Evolutionary conservation across 352 stramenopile species (phyloP).

Genomic region (Phytophthora nicotianae): DNA sequence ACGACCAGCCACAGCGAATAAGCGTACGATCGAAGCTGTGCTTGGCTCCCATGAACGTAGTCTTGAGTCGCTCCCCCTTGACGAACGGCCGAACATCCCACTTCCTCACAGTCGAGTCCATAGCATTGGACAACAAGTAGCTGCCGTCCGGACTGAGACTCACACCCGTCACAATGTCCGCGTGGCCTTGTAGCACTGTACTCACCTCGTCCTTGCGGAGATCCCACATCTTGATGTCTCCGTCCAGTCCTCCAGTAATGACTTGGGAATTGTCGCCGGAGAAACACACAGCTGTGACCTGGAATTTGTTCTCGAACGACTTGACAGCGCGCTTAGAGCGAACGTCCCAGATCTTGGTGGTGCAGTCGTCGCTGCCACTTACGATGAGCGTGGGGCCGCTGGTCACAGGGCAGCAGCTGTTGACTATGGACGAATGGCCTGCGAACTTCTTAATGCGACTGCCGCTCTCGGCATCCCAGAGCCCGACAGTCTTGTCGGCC

Average conservation of each 20-base stretch:
- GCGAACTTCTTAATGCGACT: slow-evolving; percentile 82
- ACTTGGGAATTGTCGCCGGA: slow-evolving; percentile 86
- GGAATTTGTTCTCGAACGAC: slow-evolving; percentile 88
- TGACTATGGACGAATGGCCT: slow-evolving; percentile 89
- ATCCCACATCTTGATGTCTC: slow-evolving; percentile 95
- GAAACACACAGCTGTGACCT: slow-evolving; percentile 92
- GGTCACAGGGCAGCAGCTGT: slow-evolving; percentile 89
- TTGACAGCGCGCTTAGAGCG: slow-evolving; percentile 80
- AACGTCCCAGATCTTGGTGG: slow-evolving; percentile 90
- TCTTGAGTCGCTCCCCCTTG: slow-evolving; percentile 58
- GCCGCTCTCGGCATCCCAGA: slow-evolving; percentile 88
- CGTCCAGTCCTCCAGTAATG: slow-evolving; percentile 93
- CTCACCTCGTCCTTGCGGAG: slow-evolving; percentile 84
- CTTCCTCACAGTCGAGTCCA: slow-evolving; percentile 92
- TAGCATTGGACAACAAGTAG: slow-evolving; percentile 94
- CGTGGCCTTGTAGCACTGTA: slow-evolving; percentile 90
- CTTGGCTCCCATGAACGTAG: slow-evolving; percentile 79
- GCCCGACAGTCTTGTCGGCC: slow-evolving; percentile 92
- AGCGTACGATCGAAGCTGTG: slow-evolving; percentile 95
- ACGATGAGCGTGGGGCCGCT: slow-evolving; percentile 83
- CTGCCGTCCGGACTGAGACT: slow-evolving; percentile 93
- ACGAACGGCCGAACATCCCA: slow-evolving; percentile 95
- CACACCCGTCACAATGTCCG: slow-evolving; percentile 95
- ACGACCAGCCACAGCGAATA: slow-evolving; percentile 92
- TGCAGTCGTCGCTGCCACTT: slow-evolving; percentile 93